Evolutionary conservation across 108 stramenopile species (phyloP).

Genomic region (Conticribra guillardii): DNA sequence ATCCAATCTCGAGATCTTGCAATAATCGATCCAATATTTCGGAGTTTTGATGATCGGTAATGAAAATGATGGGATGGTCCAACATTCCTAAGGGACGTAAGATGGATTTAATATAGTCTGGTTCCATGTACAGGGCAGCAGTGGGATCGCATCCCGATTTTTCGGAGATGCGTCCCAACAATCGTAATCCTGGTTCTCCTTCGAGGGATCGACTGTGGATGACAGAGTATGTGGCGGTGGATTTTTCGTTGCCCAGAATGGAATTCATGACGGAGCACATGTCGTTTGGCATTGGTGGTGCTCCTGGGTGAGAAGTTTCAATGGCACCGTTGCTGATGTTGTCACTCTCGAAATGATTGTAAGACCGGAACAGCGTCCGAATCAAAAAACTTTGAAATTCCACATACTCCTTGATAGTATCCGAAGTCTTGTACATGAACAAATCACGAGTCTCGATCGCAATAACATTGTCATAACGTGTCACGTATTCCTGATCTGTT

Average conservation of each 20-base stretch:
- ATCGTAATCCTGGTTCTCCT: background rate
- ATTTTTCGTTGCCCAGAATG: slow-evolving; percentile 14
- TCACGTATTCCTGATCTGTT: background rate
- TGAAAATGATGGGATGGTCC: slow-evolving; percentile 37
- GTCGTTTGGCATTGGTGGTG: no score
- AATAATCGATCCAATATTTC: slow-evolving; percentile 20
- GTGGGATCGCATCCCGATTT: slow-evolving; percentile 20
- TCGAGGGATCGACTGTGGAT: slow-evolving; percentile 25
- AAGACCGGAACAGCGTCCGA: slow-evolving; percentile 24
- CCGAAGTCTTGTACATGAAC: background rate
- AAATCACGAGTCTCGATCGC: background rate
- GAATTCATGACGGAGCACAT: slow-evolving; percentile 34
- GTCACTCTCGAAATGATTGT: slow-evolving; percentile 26
- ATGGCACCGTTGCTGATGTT: background rate
- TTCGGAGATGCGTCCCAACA: background rate
- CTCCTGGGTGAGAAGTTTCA: no score
- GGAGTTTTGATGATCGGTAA: slow-evolving; percentile 41
- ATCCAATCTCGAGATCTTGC: slow-evolving; percentile 36
- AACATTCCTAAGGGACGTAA: slow-evolving; percentile 38
- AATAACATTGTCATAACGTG: background rate
- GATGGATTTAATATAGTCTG: slow-evolving; percentile 48
- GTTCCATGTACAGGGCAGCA: slow-evolving; percentile 41
- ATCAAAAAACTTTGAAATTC: background rate
- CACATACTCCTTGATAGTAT: background rate
- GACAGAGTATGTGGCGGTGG: slow-evolving; percentile 7